phyloP scores from a whole-genome alignment of 345 rosid species.

The Corymbia maculata region DNA sequence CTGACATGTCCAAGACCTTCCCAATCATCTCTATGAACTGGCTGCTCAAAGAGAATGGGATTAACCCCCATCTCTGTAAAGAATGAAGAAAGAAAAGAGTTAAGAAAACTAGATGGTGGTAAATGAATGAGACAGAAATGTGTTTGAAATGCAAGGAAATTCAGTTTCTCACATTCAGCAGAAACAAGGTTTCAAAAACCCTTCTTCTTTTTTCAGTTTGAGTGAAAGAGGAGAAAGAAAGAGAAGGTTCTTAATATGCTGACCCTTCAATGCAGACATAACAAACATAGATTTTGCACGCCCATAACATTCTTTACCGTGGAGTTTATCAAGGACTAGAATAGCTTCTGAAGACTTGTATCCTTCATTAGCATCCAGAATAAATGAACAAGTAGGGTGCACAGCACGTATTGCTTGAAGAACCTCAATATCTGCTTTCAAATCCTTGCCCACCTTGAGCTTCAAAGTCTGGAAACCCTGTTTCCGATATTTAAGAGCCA shows the following conservation, averaged over 20 bases:
- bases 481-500: conserved; percentile 58
- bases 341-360: conserved; percentile 65
- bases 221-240: neutral
- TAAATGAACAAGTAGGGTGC: conserved; percentile 67
- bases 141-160: neutral
- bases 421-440: conserved; percentile 60
- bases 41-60: conserved; percentile 88
- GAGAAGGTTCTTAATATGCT: neutral
- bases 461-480: conserved; percentile 76
- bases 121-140: neutral
- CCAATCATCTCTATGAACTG: conserved; percentile 88
- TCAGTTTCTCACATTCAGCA: neutral
- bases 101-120: neutral
- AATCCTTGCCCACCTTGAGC: conserved; percentile 83
- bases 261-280: neutral
- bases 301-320: conserved; percentile 28
- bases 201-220: neutral
- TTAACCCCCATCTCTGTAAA: conserved; percentile 68
- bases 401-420: conserved; percentile 69
- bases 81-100: neutral
- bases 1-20: conserved; percentile 80
- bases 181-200: neutral
- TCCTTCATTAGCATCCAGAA: conserved; percentile 95
- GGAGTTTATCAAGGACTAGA: conserved; percentile 62
- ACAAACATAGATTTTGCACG: neutral